Conservation (phyloP, 2,329 filamentous ascomycete species). For the Aspergillus glaucus region DNA sequence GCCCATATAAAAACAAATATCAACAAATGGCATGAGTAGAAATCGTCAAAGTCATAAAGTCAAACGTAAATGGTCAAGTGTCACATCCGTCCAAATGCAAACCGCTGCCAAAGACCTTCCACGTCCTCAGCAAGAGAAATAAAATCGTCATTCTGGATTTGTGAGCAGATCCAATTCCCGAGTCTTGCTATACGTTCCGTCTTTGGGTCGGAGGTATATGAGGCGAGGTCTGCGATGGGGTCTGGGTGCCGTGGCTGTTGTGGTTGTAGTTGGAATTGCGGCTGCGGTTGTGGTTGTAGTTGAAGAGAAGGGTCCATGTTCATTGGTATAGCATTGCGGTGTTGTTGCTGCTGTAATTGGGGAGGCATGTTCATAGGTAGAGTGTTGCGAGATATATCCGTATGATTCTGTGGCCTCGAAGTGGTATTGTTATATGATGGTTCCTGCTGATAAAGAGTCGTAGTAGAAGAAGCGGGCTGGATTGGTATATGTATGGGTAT, state of each 20-base stretch:
- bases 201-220: constrained; percentile 24
- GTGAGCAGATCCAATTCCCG: constrained; percentile 36
- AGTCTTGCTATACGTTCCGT: constrained; percentile 27
- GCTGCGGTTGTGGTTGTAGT: neutral
- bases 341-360: too few relatives aligned
- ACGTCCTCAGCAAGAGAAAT: constrained; percentile 35
- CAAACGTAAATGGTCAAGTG: neutral
- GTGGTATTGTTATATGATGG: neutral
- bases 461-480: neutral
- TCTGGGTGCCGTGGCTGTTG: neutral
- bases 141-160: constrained; percentile 38
- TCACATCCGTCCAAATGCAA: constrained; percentile 30
- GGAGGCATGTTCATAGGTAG: too few relatives aligned
- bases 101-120: constrained; percentile 34
- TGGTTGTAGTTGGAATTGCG: neutral
- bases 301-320: neutral
- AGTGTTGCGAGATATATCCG: too few relatives aligned
- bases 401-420: too few relatives aligned
- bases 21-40: neutral
- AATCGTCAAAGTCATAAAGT: neutral
- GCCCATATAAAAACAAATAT: neutral
- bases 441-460: neutral
- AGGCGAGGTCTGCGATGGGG: constrained; percentile 21
- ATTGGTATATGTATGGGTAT: neutral
- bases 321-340: neutral